Evolutionary conservation across 805 yeast genomes (phyloP), one percentile per base, ranked within the genome.

Genomic region (Teunomyces barrocoloradensis): DNA sequence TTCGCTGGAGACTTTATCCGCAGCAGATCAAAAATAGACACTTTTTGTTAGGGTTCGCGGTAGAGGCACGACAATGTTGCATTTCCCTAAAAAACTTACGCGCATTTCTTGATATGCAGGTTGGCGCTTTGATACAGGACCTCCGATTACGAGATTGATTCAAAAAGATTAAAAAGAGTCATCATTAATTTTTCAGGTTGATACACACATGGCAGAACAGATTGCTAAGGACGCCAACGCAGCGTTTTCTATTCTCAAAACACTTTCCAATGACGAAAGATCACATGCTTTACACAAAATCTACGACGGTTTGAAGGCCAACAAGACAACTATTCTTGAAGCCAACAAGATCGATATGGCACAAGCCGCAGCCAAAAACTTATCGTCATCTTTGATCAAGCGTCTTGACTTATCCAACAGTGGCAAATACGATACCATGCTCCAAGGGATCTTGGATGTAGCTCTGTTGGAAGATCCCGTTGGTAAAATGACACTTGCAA

Each of bases 381-480:
- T 92, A 28, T 75, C 94, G 0, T 66, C 82, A 0, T 80, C 97
- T 1, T 71, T 94, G 56, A 73, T 91, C 44, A 91, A 89, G 61
- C 77, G 99, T 56, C 74, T 94, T 12, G 98, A 95, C 63, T 73
- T 94, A 34, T 78, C 87, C 41, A 81, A 78, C 52, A 82, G 85
- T 45, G 97, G 87, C 49, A 94, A 95, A 66, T 94, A 81, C 60
- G 98, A 91, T 53, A 74, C 87, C 23, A 94, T 94, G 99, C 79
- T 92, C 44, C 94, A 90, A 63, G 99, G 99, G 21, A 84, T 94
- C 12, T 72, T 86, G 41, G 99, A 94, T 57, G 99, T 94, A 15
- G 94, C 96, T 1, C 78, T 78, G 2, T 75, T 94, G 45, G 87
- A 84, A 27, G 98, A 94, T 64, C 99, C 99, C 13, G 85, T 92